These are phyloP conservation scores for Neocucurbitaria cava DNA, from an alignment of 2,329 filamentous ascomycete genomes.

Conservation along the genomic window DNA sequence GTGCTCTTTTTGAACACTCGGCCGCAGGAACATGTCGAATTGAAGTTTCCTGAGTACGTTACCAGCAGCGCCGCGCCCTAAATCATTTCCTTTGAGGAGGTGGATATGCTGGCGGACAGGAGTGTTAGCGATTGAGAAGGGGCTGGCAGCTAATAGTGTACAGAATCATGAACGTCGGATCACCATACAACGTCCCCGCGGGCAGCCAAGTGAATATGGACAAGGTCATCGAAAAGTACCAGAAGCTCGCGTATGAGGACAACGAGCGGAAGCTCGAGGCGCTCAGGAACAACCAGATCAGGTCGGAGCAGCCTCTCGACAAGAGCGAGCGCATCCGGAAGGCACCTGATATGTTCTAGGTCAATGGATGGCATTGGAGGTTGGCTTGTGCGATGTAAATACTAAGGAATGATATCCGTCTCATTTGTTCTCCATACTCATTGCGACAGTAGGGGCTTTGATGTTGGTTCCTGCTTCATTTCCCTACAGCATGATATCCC, in stretches of 20 bases:
- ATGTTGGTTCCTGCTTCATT: too few relatives aligned
- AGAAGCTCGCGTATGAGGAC: slow-evolving; percentile 62
- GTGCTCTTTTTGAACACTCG: slow-evolving; percentile 63
- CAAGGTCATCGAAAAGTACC: slow-evolving; percentile 67
- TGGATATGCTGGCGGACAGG: background rate
- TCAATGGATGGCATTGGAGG: background rate
- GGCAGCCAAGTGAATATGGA: slow-evolving; percentile 67
- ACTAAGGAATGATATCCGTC: slow-evolving; percentile 32
- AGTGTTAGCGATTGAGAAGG: background rate
- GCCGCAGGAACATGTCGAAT: slow-evolving; percentile 58
- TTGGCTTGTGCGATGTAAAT: slow-evolving; percentile 21
- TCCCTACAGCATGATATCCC: too few relatives aligned
- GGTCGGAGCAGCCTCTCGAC: slow-evolving; percentile 42
- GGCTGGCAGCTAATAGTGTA: slow-evolving; percentile 18
- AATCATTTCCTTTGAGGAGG: too few relatives aligned
- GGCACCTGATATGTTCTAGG: slow-evolving; percentile 24
- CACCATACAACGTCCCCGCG: slow-evolving; percentile 69
- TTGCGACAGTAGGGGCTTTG: too few relatives aligned
- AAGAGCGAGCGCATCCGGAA: slow-evolving; percentile 29
- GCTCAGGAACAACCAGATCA: slow-evolving; percentile 39
- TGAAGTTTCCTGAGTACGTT: slow-evolving; percentile 70
- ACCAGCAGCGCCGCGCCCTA: too few relatives aligned
- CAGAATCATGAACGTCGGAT: slow-evolving; percentile 68
- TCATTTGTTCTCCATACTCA: slow-evolving; percentile 15
- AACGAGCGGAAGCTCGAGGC: slow-evolving; percentile 63